Base-by-base conservation (phyloP, 1,284 basidiomycete species). In the Sphagnurus paluster region DNA sequence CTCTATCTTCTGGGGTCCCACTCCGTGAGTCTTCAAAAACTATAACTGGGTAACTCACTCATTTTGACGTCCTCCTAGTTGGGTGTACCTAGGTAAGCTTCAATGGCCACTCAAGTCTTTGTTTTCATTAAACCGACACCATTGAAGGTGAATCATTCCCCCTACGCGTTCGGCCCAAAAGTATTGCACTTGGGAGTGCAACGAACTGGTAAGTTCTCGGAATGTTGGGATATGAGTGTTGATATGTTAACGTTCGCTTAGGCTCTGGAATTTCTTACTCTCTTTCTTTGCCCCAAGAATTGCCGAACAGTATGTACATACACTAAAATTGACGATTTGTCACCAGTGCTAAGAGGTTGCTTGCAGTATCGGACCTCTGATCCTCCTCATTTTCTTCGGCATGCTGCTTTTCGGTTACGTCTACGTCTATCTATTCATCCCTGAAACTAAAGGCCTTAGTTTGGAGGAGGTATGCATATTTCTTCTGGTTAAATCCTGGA, bases 251-350 rank as follows among this genome's bases (percentile, higher is more conserved):
- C 29, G 14, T 6, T 34, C 20, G 43, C 62, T 74, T 58, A 84
- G 81, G 84, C 39, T 85, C 30, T 85, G 80, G 83, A 87, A 89
- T 66, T 88, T 88, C 68, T 66, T 89, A n/a, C 72, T 88, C 13
- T 67, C 74, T 3, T 87, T 82, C 75, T 88, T 87, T 61, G 70
- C 80, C 1, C 82, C 82, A 4, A 72, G 79, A 34, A 87, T 90
- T 53, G 82, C 85, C 1, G 71, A 54, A 19, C 68, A 68, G 70
- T 72, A 52, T 25, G 62, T 29, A 17, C n/a, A 13, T 39, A 33
- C 11, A 35, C 29, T 16, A 11, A 2, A 13, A 14, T 5, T 17
- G 8, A 47, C 23, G 28, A 20, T 36, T 0, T 13, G 34, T 25
- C 34, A 6, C n/a, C 11, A 26, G 17, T 17, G 39, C 6, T 17